Percentiles rank a stretch among this genome's conserved stretches.
These are phyloP conservation scores for Dictyostelium intermedium DNA, from an alignment of 78 protist genomes.

Conservation along the genomic window DNA sequence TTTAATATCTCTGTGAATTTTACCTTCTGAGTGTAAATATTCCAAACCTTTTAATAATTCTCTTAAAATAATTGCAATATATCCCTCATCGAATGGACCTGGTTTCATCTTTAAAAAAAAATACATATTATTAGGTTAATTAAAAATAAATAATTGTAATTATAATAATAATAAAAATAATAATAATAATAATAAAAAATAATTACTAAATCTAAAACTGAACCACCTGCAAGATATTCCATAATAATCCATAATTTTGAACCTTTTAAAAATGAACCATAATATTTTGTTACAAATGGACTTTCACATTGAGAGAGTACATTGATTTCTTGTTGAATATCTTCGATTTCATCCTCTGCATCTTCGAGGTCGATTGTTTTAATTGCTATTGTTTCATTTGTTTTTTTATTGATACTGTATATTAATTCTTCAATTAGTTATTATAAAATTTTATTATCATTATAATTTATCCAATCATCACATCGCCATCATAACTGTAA, in stretches of 20 bases:
- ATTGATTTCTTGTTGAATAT: conserved; percentile 93
- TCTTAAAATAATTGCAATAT: conserved; percentile 92
- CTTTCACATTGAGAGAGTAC: conserved; percentile 89
- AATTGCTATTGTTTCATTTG: conserved; percentile 91
- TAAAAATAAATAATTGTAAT: too few relatives aligned
- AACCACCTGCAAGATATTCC: conserved; percentile 97
- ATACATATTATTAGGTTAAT: too few relatives aligned
- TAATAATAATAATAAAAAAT: neutral
- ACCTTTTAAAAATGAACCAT: conserved; percentile 88
- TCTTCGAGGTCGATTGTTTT: conserved; percentile 96
- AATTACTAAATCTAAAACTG: conserved; percentile 89
- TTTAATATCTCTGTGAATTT: conserved; percentile 98
- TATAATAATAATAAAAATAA: neutral
- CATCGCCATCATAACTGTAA: too few relatives aligned
- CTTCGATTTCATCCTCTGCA: conserved; percentile 98
- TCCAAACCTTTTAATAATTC: conserved; percentile 93
- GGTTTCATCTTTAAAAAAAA: conserved; percentile 82
- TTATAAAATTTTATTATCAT: neutral
- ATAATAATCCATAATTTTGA: conserved; percentile 95
- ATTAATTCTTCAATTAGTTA: neutral
- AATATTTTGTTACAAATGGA: conserved; percentile 88
- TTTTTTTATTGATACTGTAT: conserved; percentile 82
- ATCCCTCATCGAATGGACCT: conserved; percentile 87
- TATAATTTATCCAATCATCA: neutral
- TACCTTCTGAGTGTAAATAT: conserved; percentile 94